Percentiles rank a stretch among this genome's conserved stretches.
Conservation (phyloP, 2,329 filamentous ascomycete genomes). For the Clarireedia paspali region DNA sequence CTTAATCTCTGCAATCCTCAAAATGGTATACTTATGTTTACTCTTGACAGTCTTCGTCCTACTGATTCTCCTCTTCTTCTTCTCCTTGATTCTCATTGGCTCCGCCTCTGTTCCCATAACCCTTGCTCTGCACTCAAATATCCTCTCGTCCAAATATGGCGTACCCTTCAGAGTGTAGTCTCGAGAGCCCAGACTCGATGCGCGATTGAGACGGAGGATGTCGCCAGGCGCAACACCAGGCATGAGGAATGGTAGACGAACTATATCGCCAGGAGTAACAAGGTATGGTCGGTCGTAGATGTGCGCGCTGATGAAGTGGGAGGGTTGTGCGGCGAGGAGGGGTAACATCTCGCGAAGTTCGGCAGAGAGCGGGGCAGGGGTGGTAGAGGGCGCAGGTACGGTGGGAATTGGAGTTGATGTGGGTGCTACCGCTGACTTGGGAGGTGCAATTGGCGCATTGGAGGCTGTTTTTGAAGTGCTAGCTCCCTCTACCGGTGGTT, state of each 20-base stretch:
- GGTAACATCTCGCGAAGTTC: conserved; percentile 58
- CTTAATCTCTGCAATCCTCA: conserved; percentile 74
- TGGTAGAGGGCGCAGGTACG: conserved; percentile 18
- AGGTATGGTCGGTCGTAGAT: conserved; percentile 77
- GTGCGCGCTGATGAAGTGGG: conserved; percentile 72
- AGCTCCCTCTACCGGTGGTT: conserved; percentile 24
- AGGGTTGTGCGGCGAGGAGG: conserved; percentile 62
- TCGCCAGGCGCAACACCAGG: conserved; percentile 72
- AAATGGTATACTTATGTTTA: conserved; percentile 83
- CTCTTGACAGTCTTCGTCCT: conserved; percentile 70
- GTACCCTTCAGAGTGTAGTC: conserved; percentile 83
- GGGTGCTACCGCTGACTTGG: conserved; percentile 3
- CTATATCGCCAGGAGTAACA: conserved; percentile 64
- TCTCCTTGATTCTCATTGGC: conserved; percentile 68
- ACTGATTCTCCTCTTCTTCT: conserved; percentile 72
- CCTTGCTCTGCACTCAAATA: conserved; percentile 79
- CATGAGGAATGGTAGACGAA: conserved; percentile 76
- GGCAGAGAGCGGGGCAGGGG: conserved; percentile 37
- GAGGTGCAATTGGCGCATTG: conserved; percentile 12
- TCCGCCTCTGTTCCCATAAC: conserved; percentile 81
- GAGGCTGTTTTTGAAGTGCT: conserved; percentile 10
- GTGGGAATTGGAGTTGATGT: conserved; percentile 1
- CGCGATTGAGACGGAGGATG: conserved; percentile 79
- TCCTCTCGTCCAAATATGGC: conserved; percentile 72
- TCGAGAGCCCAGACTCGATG: conserved; percentile 71